phyloP scores from a whole-genome alignment of 2,329 filamentous ascomycete species.

The Ascochyta viciae-villosae region DNA sequence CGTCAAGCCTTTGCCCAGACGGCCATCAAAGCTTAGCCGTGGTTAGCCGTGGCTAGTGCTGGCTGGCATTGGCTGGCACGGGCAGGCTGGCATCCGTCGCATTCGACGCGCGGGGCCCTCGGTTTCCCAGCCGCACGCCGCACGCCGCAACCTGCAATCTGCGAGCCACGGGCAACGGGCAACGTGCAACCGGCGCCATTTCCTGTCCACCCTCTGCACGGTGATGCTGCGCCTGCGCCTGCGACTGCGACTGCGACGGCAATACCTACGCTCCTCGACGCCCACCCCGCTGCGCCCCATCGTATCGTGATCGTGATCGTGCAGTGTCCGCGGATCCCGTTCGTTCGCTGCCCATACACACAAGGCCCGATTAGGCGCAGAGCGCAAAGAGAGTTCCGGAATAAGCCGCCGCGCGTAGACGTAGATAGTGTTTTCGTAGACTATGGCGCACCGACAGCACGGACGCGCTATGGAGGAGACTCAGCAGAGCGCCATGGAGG shows the following conservation, averaged over 20 bases:
- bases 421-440: no score
- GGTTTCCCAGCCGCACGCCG: not conserved
- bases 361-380: not conserved
- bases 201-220: not conserved
- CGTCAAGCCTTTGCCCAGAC: constrained; percentile 16
- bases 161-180: no score
- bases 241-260: no score
- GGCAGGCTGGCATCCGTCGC: not conserved
- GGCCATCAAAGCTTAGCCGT: constrained; percentile 8
- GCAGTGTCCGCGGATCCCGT: not conserved
- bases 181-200: not conserved
- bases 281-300: not conserved
- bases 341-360: no score
- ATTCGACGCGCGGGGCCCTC: constrained; percentile 8
- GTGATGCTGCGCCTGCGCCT: not conserved
- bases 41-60: not conserved
- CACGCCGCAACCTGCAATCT: no score
- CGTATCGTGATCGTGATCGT: not conserved
- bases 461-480: not conserved
- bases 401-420: not conserved
- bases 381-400: constrained; percentile 4
- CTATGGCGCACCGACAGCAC: not conserved
- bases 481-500: not conserved
- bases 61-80: not conserved
- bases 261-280: not conserved